Evolutionary conservation across 768 basidiomycete genomes (phyloP), one percentile per base, ranked within the genome.

Genomic region (Hydnomerulius pinastri): DNA sequence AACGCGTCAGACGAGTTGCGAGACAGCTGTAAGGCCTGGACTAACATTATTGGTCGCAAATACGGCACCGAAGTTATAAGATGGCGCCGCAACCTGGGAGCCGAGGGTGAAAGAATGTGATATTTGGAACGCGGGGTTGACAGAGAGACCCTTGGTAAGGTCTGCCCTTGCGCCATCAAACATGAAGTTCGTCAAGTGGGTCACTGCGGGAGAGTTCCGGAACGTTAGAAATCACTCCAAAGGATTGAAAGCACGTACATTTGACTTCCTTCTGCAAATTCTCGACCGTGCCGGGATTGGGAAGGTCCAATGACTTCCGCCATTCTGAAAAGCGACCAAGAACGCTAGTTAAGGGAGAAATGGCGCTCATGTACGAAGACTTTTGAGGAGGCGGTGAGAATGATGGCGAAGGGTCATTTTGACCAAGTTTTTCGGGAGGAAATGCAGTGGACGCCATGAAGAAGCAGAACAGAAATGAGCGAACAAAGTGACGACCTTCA

Each of bases 111-210:
- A 98, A 20, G 93, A 90, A 70, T 99, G 97, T 53, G 94, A 95
- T 61, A 98, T 89, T 77, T 98, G 96, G 82, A 98, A 98, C 43
- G 90, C 83, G n/a, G 97, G 97, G 69, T 84, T 91, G 69, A 88
- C 79, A 24, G 93, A 96, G 60, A 98, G 77, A 60, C 82, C 87
- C 75, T 98, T 99, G 41, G 91, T 88, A 60, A 98, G 77, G 76
- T 99, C 97, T 27, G 96, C 97, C 59, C 95, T 81, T 23, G 90
- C 97, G 57, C 97, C 97, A 76, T 99, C 97, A 69, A 98, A 98
- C 65, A 93, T 84, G 74, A 88, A 96, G 76, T 96, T 97, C 38
- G 87, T 89, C 43, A 98, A 73, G 63, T 92, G 92, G 11, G 93
- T 96, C 46, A 82, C 95, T 98, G 69, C 2, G 25, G 28, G 27